phyloP scores from a whole-genome alignment of 441 rosid genomes.

The Erysimum pusillum region DNA sequence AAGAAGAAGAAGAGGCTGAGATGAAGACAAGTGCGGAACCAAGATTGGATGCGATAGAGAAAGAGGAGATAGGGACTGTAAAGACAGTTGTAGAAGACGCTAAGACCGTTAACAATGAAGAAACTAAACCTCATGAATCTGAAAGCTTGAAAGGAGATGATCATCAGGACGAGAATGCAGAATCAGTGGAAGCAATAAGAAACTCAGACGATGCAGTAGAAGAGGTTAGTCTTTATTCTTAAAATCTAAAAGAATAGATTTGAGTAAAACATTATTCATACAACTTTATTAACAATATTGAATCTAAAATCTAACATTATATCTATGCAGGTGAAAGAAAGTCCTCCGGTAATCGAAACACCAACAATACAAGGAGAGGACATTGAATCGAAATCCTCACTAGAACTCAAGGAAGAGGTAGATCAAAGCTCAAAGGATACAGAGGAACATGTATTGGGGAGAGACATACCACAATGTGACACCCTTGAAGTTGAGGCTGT shows the following conservation, averaged over 20 bases:
- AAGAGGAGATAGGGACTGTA: not conserved
- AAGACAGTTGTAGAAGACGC: not conserved
- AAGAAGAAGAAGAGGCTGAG: conserved; percentile 11
- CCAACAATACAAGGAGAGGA: conserved; percentile 28
- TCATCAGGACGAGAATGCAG: conserved; percentile 4
- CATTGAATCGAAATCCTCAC: not conserved
- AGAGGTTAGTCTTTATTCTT: conserved; percentile 38
- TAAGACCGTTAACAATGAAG: conserved; percentile 31
- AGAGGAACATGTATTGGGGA: conserved; percentile 25
- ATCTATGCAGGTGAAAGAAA: conserved; percentile 42
- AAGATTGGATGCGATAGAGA: not conserved
- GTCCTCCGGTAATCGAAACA: conserved; percentile 1
- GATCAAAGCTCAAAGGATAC: conserved; percentile 36
- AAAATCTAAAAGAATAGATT: conserved; percentile 19
- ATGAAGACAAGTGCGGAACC: conserved; percentile 7
- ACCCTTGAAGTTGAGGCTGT: conserved; percentile 21
- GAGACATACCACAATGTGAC: conserved; percentile 25
- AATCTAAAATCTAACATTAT: not conserved
- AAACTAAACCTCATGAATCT: conserved; percentile 32
- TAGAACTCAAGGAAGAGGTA: conserved; percentile 10
- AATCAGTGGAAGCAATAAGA: conserved; percentile 27
- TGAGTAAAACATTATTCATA: conserved; percentile 1
- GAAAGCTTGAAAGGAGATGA: conserved; percentile 14
- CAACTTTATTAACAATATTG: not conserved
- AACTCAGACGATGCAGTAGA: conserved; percentile 9